These are phyloP conservation scores for Polyporus tsugae DNA, from an alignment of 1,284 basidiomycete species.

Conservation along the genomic window DNA sequence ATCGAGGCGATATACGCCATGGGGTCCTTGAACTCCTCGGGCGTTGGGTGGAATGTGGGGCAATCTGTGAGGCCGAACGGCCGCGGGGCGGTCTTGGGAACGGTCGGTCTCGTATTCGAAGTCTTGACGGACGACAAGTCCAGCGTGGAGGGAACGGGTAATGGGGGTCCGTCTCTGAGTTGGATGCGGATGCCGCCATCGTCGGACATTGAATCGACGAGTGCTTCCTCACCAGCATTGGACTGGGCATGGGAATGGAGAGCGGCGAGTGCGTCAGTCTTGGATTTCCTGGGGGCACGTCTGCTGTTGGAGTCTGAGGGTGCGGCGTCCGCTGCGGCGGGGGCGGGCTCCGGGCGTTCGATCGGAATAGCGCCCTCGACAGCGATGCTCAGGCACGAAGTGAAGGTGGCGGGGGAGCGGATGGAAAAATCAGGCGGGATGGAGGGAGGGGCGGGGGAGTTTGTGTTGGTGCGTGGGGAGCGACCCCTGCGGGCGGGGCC, in stretches of 20 bases:
- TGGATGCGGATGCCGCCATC: slow-evolving; percentile 39
- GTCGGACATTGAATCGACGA: slow-evolving; percentile 36
- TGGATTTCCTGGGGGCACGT: slow-evolving; percentile 85
- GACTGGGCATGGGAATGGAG: slow-evolving; percentile 71
- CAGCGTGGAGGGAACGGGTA: slow-evolving; percentile 65
- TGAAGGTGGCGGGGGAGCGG: slow-evolving; percentile 56
- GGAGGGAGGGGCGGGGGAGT: slow-evolving; percentile 45
- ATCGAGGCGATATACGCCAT: slow-evolving; percentile 94
- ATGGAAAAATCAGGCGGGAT: slow-evolving; percentile 51
- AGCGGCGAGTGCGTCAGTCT: slow-evolving; percentile 83
- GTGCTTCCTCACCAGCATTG: slow-evolving; percentile 58
- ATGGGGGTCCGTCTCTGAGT: slow-evolving; percentile 57
- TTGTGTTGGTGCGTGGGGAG: slow-evolving; percentile 55
- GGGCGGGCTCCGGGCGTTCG: slow-evolving; percentile 40
- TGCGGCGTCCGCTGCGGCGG: slow-evolving; percentile 32
- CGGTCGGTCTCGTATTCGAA: slow-evolving; percentile 54
- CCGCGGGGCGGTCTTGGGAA: slow-evolving; percentile 54
- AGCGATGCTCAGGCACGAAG: slow-evolving; percentile 71
- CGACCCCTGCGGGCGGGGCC: slow-evolving; percentile 64
- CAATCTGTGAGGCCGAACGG: slow-evolving; percentile 92
- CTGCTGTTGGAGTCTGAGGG: slow-evolving; percentile 50
- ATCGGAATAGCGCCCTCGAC: slow-evolving; percentile 71
- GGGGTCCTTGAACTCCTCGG: slow-evolving; percentile 95
- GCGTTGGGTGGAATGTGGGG: slow-evolving; percentile 88
- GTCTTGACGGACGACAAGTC: slow-evolving; percentile 80